Percentiles rank a stretch among this genome's conserved stretches.
Evolutionary conservation across 2,329 filamentous ascomycete species (phyloP).

Genomic region (Aspergillus sp.): DNA sequence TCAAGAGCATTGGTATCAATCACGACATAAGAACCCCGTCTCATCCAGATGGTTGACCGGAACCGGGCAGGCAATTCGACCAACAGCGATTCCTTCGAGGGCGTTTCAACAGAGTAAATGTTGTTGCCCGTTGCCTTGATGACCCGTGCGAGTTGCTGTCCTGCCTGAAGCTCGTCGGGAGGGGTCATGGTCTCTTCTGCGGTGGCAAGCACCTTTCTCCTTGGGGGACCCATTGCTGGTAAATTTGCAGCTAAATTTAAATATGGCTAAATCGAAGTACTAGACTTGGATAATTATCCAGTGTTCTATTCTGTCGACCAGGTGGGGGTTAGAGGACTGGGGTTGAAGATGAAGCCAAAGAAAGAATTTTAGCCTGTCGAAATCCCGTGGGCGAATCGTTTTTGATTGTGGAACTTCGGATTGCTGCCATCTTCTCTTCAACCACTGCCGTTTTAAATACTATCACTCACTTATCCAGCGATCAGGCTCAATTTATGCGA

Average conservation of each 20-base stretch:
- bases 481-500: too few relatives aligned
- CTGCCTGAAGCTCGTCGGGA: conserved; percentile 49
- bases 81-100: conserved; percentile 61
- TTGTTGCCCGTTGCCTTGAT: conserved; percentile 83
- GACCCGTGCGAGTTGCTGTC: conserved; percentile 68
- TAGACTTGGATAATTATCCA: not conserved
- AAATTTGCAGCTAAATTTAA: too few relatives aligned
- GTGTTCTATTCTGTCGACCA: not conserved
- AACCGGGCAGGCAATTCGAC: conserved; percentile 82
- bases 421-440: too few relatives aligned
- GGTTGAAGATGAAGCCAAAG: too few relatives aligned
- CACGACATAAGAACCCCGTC: conserved; percentile 80
- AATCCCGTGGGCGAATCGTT: too few relatives aligned
- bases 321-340: too few relatives aligned
- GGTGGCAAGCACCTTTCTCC: conserved; percentile 72
- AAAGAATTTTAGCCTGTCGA: too few relatives aligned
- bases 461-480: too few relatives aligned
- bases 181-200: conserved; percentile 65
- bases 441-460: too few relatives aligned
- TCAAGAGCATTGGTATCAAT: conserved; percentile 66
- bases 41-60: conserved; percentile 90
- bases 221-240: conserved; percentile 62
- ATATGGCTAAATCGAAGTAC: too few relatives aligned
- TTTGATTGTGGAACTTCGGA: too few relatives aligned
- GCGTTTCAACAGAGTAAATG: conserved; percentile 73